Conservation (phyloP, 108 stramenopile genomes). For the Nitzschia putrida region DNA sequence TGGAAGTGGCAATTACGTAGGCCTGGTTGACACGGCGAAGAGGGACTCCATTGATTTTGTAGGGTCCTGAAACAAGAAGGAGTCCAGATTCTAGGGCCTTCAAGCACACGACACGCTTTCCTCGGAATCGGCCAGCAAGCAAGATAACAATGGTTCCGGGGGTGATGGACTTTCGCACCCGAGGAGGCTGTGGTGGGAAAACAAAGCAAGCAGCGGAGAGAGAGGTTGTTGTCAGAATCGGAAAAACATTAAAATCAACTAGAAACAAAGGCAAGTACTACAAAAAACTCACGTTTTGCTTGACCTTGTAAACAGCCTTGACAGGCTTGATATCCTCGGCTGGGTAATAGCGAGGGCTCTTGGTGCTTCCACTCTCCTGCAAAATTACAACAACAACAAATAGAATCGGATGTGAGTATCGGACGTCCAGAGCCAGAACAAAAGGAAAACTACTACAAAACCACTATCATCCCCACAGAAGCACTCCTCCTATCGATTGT, state of each 20-base stretch:
- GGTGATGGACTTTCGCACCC: slow-evolving; percentile 92
- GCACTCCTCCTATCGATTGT: background rate
- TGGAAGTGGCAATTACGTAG: slow-evolving; percentile 98
- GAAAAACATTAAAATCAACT: background rate
- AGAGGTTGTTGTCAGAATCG: background rate
- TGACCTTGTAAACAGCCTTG: slow-evolving; percentile 64
- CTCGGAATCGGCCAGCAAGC: slow-evolving; percentile 98
- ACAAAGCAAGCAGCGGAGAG: background rate
- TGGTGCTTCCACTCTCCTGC: slow-evolving; percentile 20
- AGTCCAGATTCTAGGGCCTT: slow-evolving; percentile 96
- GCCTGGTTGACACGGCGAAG: slow-evolving; percentile 98
- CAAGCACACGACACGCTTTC: slow-evolving; percentile 98
- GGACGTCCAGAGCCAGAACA: background rate
- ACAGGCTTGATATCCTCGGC: slow-evolving; percentile 88
- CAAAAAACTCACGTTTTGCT: slow-evolving; percentile 66
- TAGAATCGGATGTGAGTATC: slow-evolving; percentile 7
- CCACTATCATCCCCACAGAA: background rate
- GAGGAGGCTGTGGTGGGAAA: slow-evolving; percentile 71
- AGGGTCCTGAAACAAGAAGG: slow-evolving; percentile 97
- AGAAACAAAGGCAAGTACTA: background rate
- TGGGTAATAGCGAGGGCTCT: slow-evolving; percentile 83
- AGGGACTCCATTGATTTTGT: slow-evolving; percentile 98
- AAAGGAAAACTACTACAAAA: slow-evolving; percentile 8
- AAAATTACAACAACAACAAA: slow-evolving; percentile 5
- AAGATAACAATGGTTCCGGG: slow-evolving; percentile 98